Evolutionary conservation across 352 stramenopile species (phyloP), one percentile per base, ranked within the genome.

Genomic region (Pythium plurisporium): DNA sequence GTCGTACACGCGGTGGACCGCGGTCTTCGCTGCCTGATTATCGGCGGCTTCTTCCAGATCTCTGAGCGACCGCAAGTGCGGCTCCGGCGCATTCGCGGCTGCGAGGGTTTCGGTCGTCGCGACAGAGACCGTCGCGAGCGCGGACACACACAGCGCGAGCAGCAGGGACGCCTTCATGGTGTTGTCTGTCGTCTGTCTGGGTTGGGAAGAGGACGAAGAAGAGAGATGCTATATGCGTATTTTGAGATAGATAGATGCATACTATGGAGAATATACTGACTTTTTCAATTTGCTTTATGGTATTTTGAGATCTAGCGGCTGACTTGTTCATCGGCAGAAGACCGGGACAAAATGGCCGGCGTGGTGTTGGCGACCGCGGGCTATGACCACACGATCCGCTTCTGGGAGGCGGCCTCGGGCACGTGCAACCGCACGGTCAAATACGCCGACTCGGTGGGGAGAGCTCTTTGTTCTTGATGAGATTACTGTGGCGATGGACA

Each of bases 331-430:
- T 17, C 15, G 19, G 36, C 8, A 22, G 11, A 9, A 20, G 23
- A 40, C 2, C 4, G 1, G 41, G 22, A 15, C 17, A 73, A 54
- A 22, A 94, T 94, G 84, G 73, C 81, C 10, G 79, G 80, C 52
- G 96, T 99, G 5, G 96, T 99, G 67, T 73, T 99, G 43, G 96
- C 95, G 42, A 99, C 96, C 11, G 96, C 91, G 33, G 96, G 96
- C 11, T 99, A 98, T 68, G 96, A 99, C 78, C 94, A 99, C 77
- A 98, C 97, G 59, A 98, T 99, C 64, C 82, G 95, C 60, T 99
- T 99, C 81, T 99, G 96, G 96, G 95, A 99, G 59, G 95, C 96
- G 14, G 90, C 95, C 0, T 97, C 85, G 14, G 95, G 96, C 27
- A 96, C 94, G 22, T 99, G 95, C 74, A 96, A 92, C 47, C 86